Evolutionary conservation across 352 stramenopile species (phyloP).

Genomic region (Phytophthora vignae): DNA sequence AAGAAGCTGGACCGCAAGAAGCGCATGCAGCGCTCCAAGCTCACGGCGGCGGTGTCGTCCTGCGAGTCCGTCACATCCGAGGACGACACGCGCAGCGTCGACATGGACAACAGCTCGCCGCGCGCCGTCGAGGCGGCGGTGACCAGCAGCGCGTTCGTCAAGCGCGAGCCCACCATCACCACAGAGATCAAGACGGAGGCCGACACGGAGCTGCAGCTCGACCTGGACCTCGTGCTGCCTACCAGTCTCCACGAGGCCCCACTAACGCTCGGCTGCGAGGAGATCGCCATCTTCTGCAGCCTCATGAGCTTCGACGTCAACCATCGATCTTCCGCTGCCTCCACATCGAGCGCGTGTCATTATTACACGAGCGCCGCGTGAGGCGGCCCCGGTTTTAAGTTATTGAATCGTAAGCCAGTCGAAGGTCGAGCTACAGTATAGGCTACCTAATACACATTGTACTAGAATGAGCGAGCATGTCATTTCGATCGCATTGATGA

Average conservation of each 20-base stretch:
- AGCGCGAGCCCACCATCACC: conserved; percentile 11
- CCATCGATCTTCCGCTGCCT: conserved; percentile 25
- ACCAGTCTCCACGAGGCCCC: conserved; percentile 76
- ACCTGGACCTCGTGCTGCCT: conserved; percentile 39
- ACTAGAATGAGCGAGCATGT: too few species aligned
- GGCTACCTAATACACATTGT: too few species aligned
- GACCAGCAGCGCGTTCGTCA: conserved; percentile 34
- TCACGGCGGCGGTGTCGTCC: conserved; percentile 29
- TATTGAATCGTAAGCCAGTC: conserved; percentile 22
- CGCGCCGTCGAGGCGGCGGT: conserved; percentile 62
- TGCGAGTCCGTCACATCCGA: conserved; percentile 53
- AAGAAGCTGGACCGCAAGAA: conserved; percentile 91
- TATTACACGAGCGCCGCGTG: conserved; percentile 49
- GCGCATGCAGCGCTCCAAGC: conserved; percentile 57
- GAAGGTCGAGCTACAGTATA: background rate
- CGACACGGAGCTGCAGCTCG: conserved; percentile 19
- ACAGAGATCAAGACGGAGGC: conserved; percentile 13
- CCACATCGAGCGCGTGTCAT: conserved; percentile 24
- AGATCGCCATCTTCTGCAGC: conserved; percentile 82
- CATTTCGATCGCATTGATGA: too few species aligned
- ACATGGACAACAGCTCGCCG: conserved; percentile 46
- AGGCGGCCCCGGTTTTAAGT: conserved; percentile 1
- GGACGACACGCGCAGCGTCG: conserved; percentile 42
- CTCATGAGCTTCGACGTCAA: conserved; percentile 76
- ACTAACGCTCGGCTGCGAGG: conserved; percentile 63